Evolutionary conservation across 2,329 filamentous ascomycete genomes (phyloP).

Genomic region (Amauroascus verrucosus): DNA sequence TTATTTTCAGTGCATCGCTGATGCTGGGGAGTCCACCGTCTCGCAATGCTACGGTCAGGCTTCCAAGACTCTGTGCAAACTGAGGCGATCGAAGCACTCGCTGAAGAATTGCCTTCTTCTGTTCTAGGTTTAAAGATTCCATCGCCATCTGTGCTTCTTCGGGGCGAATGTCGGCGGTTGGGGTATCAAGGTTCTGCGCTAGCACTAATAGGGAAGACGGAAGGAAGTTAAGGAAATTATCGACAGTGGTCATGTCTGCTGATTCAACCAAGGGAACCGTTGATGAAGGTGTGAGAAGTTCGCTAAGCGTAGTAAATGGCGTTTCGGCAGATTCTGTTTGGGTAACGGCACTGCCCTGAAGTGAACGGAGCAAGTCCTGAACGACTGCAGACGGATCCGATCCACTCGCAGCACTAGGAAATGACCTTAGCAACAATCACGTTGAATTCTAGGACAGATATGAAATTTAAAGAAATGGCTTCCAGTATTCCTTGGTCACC

Average conservation of each 20-base stretch:
- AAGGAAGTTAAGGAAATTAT: slow-evolving; percentile 65
- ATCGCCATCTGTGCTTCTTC: slow-evolving; percentile 63
- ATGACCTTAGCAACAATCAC: slow-evolving; percentile 4
- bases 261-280: slow-evolving; percentile 70
- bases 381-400: slow-evolving; percentile 68
- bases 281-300: slow-evolving; percentile 66
- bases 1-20: slow-evolving; percentile 71
- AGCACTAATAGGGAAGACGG: slow-evolving; percentile 70
- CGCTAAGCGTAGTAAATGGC: slow-evolving; percentile 71
- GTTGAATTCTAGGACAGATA: not conserved
- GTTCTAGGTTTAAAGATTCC: slow-evolving; percentile 57
- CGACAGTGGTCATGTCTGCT: slow-evolving; percentile 53
- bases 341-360: slow-evolving; percentile 44
- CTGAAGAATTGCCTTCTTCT: slow-evolving; percentile 72
- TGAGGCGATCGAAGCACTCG: slow-evolving; percentile 82
- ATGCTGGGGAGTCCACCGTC: slow-evolving; percentile 87
- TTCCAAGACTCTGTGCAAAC: slow-evolving; percentile 74
- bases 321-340: slow-evolving; percentile 46
- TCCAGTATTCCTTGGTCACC: not conserved
- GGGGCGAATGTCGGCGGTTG: slow-evolving; percentile 51
- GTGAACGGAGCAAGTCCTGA: slow-evolving; percentile 76
- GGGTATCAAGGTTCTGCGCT: slow-evolving; percentile 54
- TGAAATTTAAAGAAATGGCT: slow-evolving; percentile 12
- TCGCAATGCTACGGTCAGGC: slow-evolving; percentile 74
- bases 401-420: slow-evolving; percentile 48